Percentiles rank a stretch among this genome's conserved stretches.
Conservation (phyloP, 768 basidiomycete genomes). For the Pleurotus salmoneostramineus region DNA sequence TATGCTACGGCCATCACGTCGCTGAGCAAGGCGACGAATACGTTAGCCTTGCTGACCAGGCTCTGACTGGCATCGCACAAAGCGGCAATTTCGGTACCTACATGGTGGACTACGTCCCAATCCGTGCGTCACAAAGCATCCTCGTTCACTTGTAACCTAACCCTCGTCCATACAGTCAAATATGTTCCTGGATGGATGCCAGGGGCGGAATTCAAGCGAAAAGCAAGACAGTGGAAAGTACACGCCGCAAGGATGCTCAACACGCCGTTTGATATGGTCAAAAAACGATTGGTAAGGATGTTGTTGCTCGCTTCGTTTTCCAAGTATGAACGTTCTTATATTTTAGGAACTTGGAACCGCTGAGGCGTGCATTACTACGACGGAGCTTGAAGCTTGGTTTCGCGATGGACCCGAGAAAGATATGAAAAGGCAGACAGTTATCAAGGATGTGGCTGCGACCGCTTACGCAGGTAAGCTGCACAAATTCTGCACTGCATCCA, state of each 20-base stretch:
- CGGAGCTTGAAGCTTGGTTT: slow-evolving; percentile 6
- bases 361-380: slow-evolving; percentile 15
- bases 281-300: slow-evolving; percentile 39
- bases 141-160: slow-evolving; percentile 44
- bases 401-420: not conserved
- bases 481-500: not conserved
- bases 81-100: slow-evolving; percentile 1
- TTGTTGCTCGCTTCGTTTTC: not conserved
- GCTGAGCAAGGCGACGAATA: slow-evolving; percentile 12
- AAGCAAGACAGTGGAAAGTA: slow-evolving; percentile 36
- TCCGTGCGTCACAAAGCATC: slow-evolving; percentile 36
- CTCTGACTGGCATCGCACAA: not conserved
- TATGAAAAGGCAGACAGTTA: not conserved
- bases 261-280: slow-evolving; percentile 39
- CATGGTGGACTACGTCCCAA: slow-evolving; percentile 39
- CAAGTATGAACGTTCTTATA: not conserved
- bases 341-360: slow-evolving; percentile 37
- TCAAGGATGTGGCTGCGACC: slow-evolving; percentile 24
- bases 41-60: not conserved
- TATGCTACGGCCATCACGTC: slow-evolving; percentile 49
- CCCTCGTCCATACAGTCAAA: slow-evolving; percentile 21
- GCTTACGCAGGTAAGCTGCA: slow-evolving; percentile 22
- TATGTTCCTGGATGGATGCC: slow-evolving; percentile 55
- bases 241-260: slow-evolving; percentile 35
- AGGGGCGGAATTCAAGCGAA: slow-evolving; percentile 47